Evolutionary conservation across 306 rosid species (phyloP).

Genomic region (Acacia confusa): DNA sequence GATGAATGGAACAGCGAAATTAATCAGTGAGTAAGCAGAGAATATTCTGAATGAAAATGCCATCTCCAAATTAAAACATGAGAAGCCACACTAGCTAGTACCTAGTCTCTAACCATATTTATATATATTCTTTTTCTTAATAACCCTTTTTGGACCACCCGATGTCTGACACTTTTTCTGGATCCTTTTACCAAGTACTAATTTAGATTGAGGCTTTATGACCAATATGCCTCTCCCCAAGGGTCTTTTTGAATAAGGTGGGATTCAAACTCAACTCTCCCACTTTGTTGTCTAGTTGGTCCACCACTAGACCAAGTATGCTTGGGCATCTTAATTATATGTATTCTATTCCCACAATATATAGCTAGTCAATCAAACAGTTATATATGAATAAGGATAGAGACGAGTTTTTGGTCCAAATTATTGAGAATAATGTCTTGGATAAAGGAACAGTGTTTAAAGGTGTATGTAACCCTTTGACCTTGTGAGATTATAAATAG

Average conservation of each 20-base stretch:
- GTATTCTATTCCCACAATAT: constrained; percentile 43
- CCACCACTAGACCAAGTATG: too few relatives aligned
- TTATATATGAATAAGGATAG: neutral
- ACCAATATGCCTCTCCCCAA: too few relatives aligned
- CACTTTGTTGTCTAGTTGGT: too few relatives aligned
- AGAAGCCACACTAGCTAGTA: constrained; percentile 8
- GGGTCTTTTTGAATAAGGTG: too few relatives aligned
- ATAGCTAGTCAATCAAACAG: neutral
- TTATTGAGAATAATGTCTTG: neutral
- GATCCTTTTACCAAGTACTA: too few relatives aligned
- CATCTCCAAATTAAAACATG: constrained; percentile 24
- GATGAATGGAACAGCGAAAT: neutral
- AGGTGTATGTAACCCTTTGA: constrained; percentile 24
- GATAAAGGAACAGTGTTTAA: constrained; percentile 4
- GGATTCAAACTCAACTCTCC: too few relatives aligned
- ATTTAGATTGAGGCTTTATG: too few relatives aligned
- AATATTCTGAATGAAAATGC: constrained; percentile 36
- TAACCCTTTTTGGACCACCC: too few relatives aligned
- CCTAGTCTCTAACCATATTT: neutral
- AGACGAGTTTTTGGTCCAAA: neutral
- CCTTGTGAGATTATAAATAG: constrained; percentile 26
- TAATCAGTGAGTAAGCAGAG: neutral
- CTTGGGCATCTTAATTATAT: too few relatives aligned
- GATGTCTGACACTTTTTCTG: too few relatives aligned
- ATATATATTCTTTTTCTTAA: neutral